Percentiles rank a stretch among this genome's conserved stretches.
phyloP scores from a whole-genome alignment of 768 basidiomycete genomes.

The Mycena albidolilacea region DNA sequence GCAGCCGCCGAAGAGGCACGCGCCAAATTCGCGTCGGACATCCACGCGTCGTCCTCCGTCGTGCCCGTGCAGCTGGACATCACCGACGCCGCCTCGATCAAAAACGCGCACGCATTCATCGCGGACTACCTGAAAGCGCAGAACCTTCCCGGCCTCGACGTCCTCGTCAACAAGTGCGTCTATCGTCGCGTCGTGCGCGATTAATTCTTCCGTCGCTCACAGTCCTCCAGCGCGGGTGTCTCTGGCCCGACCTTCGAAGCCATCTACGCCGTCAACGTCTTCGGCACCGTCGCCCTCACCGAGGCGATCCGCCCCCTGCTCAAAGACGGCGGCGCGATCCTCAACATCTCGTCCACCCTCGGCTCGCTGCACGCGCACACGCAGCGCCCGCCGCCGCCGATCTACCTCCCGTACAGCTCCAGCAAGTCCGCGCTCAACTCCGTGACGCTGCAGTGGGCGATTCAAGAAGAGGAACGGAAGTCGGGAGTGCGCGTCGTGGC shows the following conservation, averaged over 20 bases:
- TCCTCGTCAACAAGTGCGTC: slow-evolving; percentile 32
- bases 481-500: slow-evolving; percentile 24
- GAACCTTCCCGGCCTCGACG: slow-evolving; percentile 16
- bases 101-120: slow-evolving; percentile 9
- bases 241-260: not conserved
- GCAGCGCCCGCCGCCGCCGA: not conserved
- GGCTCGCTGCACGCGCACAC: slow-evolving; percentile 10
- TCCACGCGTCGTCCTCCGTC: slow-evolving; percentile 27
- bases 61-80: slow-evolving; percentile 38
- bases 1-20: slow-evolving; percentile 28
- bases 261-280: slow-evolving; percentile 20
- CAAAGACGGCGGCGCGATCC: slow-evolving; percentile 20
- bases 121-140: not conserved
- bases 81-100: slow-evolving; percentile 34
- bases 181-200: not conserved
- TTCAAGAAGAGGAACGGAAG: slow-evolving; percentile 25
- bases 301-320: slow-evolving; percentile 30
- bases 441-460: slow-evolving; percentile 31
- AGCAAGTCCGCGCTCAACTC: slow-evolving; percentile 33
- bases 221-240: slow-evolving; percentile 6
- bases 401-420: slow-evolving; percentile 18
- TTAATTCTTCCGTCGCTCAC: no score
- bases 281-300: slow-evolving; percentile 26
- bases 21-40: slow-evolving; percentile 10
- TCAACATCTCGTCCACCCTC: slow-evolving; percentile 30